Percentiles rank a stretch among this genome's conserved stretches.
Evolutionary conservation across 352 stramenopile genomes (phyloP).

Genomic region (Phytophthora gonapodyides): DNA sequence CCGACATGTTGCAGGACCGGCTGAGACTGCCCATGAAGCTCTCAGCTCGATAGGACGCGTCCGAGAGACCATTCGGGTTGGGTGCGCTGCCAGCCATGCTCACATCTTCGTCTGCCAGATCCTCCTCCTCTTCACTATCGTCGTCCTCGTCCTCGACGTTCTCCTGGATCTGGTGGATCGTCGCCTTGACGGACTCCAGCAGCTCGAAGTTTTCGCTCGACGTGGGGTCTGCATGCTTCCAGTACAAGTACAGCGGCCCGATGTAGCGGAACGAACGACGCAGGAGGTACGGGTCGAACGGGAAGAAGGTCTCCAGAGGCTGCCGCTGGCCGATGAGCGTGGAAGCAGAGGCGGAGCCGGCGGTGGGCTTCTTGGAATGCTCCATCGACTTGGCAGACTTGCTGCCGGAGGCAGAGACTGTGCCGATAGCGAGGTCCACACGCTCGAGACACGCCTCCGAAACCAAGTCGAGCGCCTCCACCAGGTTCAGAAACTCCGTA

Average conservation of each 20-base stretch:
- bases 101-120: constrained; percentile 57
- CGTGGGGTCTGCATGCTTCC: constrained; percentile 89
- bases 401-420: constrained; percentile 39
- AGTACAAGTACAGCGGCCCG: constrained; percentile 94
- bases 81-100: constrained; percentile 63
- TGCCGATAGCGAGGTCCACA: constrained; percentile 73
- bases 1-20: constrained; percentile 58
- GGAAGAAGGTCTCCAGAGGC: constrained; percentile 93
- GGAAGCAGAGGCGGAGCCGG: constrained; percentile 31
- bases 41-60: constrained; percentile 40
- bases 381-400: constrained; percentile 72
- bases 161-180: constrained; percentile 63
- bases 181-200: constrained; percentile 62
- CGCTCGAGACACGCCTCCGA: constrained; percentile 76
- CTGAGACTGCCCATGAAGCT: constrained; percentile 63
- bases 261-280: constrained; percentile 93
- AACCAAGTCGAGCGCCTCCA: constrained; percentile 76
- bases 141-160: constrained; percentile 49
- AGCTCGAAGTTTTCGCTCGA: constrained; percentile 71
- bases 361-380: constrained; percentile 54
- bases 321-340: constrained; percentile 60
- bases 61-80: constrained; percentile 17
- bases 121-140: constrained; percentile 47
- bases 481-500: constrained; percentile 83
- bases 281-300: constrained; percentile 97